phyloP scores from a whole-genome alignment of 2,329 filamentous ascomycete species.

The Pyricularia pennisetigena region DNA sequence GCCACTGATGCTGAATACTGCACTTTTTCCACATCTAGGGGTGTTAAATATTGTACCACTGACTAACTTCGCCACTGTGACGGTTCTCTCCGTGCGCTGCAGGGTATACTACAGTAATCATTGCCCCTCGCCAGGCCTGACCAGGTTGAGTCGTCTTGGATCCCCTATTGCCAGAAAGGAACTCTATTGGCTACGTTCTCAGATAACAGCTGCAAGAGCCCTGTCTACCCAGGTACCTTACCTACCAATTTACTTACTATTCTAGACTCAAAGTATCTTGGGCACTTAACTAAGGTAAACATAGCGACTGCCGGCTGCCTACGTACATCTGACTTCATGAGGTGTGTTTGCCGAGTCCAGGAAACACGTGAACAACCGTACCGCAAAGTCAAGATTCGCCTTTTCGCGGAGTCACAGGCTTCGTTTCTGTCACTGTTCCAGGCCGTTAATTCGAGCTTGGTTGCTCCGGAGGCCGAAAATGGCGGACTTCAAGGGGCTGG shows the following conservation, averaged over 20 bases:
- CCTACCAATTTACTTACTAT: too few relatives aligned
- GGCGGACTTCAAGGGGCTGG: conserved; percentile 14
- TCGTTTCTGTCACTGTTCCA: neutral
- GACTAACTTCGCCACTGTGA: neutral
- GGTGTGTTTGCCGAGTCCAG: neutral
- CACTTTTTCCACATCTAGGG: neutral
- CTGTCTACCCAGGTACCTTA: too few relatives aligned
- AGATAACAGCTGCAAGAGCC: neutral
- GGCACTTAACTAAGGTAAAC: neutral
- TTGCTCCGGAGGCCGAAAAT: conserved; percentile 5
- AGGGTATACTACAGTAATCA: neutral
- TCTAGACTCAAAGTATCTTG: neutral
- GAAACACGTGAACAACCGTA: neutral
- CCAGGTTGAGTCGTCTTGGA: neutral
- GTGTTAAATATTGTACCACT: neutral
- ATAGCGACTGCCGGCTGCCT: neutral
- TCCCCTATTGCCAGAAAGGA: neutral
- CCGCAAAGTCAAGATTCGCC: neutral
- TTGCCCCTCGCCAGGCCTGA: neutral
- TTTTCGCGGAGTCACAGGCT: neutral
- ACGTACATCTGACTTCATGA: too few relatives aligned
- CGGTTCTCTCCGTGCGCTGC: neutral
- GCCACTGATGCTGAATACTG: neutral
- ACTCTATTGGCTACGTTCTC: neutral
- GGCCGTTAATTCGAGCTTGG: neutral